Conservation (phyloP, 768 basidiomycete genomes). For the Pleurotus tuber-regium region DNA sequence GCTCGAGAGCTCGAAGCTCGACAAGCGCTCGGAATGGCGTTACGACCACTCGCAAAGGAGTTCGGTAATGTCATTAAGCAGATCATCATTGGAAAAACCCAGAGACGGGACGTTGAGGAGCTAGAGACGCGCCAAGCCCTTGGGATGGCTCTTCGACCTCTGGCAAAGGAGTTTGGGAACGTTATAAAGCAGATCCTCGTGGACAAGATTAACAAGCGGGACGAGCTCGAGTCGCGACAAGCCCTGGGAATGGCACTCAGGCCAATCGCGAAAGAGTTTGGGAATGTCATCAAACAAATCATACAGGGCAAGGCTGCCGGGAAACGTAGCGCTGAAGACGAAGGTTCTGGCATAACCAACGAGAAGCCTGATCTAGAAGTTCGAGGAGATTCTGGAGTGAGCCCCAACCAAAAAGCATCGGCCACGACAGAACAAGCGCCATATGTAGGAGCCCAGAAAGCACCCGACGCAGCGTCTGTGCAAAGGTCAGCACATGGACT, state of each 20-base stretch:
- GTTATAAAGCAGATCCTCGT: not conserved
- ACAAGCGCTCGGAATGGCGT: not conserved
- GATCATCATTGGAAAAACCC: not conserved
- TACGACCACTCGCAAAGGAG: not conserved
- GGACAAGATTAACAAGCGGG: not conserved
- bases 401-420: too few relatives aligned
- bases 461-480: too few relatives aligned
- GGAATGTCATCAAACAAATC: not conserved
- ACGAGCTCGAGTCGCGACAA: not conserved
- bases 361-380: too few relatives aligned
- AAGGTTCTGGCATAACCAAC: constrained; percentile 11
- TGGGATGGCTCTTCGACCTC: not conserved
- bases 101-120: not conserved
- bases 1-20: not conserved
- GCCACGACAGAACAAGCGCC: too few relatives aligned
- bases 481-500: too few relatives aligned
- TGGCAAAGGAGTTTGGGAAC: not conserved
- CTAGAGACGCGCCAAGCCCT: not conserved
- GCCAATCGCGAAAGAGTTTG: not conserved
- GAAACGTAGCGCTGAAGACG: too few relatives aligned
- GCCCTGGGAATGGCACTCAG: constrained; percentile 4
- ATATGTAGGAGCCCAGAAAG: too few relatives aligned
- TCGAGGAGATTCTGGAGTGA: too few relatives aligned
- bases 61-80: not conserved
- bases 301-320: not conserved